Evolutionary conservation across 1,284 basidiomycete species (phyloP), one percentile per base, ranked within the genome.

Genomic region (Coniferiporia sulphurascens): DNA sequence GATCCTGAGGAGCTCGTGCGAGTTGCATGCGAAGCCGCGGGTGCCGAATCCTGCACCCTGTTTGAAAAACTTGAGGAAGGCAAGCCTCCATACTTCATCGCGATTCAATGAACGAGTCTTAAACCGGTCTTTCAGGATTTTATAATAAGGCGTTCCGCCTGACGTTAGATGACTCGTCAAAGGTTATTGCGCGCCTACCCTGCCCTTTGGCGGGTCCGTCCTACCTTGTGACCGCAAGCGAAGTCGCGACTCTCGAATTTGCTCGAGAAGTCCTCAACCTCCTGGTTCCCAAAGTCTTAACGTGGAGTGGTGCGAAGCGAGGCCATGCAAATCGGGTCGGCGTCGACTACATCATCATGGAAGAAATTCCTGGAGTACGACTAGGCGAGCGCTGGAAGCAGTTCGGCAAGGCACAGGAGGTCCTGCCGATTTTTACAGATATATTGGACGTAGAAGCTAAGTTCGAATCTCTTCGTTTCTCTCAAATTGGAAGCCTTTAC

Each of bases 161-260:
- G 22, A 61, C 52, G 12, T 70, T 75, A 58, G 67, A 73, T 60
- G 71, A 72, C 55, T 65, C 65, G 7, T 51, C 35, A 4, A 67
- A 73, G 57, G 65, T 68, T 19, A 66, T 76, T 56, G 72, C 69
- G 12, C 67, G 70, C 17, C 59, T 76, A 34, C 73, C 73, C 2
- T 65, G 56, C 43, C 62, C 67, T 19, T 46, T 73, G 19, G 70
- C 69, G 12, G 71, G 71, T 7, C 70, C 73, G 21, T 55, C 69
- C 3, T 67, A 68, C 56, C 61, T 71, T 48, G 65, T 65, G 12
- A 76, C 71, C 6, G 73, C 75, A 1, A 75, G 73, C 65, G 75
- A 76, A 63, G 73, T 75, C 15, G 75, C 75, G 10, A 77, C 75
- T 4, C 68, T 75, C 62, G 67, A 73, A 48, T 75, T 69, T 60